phyloP scores from a whole-genome alignment of 768 basidiomycete genomes.

The Termitomyces heimii region DNA sequence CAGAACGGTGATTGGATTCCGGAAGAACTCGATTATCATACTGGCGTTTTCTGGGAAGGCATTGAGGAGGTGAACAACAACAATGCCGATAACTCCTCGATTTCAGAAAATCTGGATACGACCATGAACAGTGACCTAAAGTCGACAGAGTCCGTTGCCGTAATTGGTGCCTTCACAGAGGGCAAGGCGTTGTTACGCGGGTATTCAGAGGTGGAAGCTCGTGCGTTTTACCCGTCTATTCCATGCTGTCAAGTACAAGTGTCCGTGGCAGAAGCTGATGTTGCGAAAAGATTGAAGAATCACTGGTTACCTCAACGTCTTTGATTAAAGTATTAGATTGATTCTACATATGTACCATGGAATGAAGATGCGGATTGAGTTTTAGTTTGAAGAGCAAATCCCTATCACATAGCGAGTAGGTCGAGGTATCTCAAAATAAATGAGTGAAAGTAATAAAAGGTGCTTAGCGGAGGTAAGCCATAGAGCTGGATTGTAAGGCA shows the following conservation, averaged over 20 bases:
- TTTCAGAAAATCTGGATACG: background rate
- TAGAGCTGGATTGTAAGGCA: too few relatives aligned
- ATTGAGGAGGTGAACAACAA: background rate
- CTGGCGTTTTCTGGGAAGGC: background rate
- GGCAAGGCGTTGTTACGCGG: constrained; percentile 49
- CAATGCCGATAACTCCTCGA: background rate
- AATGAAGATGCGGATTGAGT: background rate
- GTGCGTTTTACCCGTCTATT: background rate
- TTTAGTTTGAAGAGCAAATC: too few relatives aligned
- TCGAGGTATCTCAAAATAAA: too few relatives aligned
- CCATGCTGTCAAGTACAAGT: constrained; percentile 17
- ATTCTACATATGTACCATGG: background rate
- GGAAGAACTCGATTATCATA: background rate
- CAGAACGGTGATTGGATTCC: background rate
- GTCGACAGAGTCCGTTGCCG: constrained; percentile 1
- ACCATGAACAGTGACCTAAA: constrained; percentile 3
- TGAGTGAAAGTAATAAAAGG: too few relatives aligned
- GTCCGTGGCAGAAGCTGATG: constrained; percentile 52
- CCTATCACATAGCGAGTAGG: constrained; percentile 7
- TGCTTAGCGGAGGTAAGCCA: too few relatives aligned
- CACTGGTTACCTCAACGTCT: constrained; percentile 67
- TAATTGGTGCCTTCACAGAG: constrained; percentile 34
- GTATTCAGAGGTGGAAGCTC: constrained; percentile 13
- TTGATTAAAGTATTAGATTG: constrained; percentile 18
- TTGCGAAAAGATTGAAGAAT: constrained; percentile 45